A percentile compares a stretch with the other conserved stretches of the same genome.
These are phyloP conservation scores for Diplodia corticola DNA, from an alignment of 2,329 filamentous ascomycete species.

Conservation along the genomic window DNA sequence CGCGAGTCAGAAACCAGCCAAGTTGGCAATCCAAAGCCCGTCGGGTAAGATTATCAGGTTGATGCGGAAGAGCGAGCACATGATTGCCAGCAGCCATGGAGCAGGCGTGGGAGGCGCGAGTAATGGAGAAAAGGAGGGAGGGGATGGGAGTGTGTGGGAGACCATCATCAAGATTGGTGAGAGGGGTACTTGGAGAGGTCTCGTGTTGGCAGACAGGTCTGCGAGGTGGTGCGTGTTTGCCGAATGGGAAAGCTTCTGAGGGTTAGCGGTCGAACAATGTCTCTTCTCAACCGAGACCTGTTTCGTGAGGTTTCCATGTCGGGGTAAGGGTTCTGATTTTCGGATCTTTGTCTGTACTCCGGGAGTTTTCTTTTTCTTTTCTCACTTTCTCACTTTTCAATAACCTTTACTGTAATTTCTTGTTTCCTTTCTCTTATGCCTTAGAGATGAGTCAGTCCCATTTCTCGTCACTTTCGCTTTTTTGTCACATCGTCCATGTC, in stretches of 20 bases:
- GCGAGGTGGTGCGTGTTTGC: conserved; percentile 91
- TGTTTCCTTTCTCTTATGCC: not conserved
- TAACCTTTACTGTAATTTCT: conserved; percentile 3
- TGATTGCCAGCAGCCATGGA: conserved; percentile 40
- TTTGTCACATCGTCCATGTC: not conserved
- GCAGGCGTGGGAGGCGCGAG: conserved; percentile 26
- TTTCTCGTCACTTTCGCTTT: not conserved
- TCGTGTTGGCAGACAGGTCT: conserved; percentile 80
- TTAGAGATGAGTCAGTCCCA: conserved; percentile 6
- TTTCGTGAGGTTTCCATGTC: not conserved
- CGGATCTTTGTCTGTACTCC: not conserved
- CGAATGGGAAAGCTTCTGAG: conserved; percentile 70
- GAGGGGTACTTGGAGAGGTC: conserved; percentile 74
- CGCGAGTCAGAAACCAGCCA: conserved; percentile 72
- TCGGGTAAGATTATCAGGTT: conserved; percentile 90
- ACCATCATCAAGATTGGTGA: conserved; percentile 90
- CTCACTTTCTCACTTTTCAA: not conserved
- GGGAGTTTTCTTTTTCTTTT: not conserved
- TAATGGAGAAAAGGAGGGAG: conserved; percentile 54
- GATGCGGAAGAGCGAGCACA: conserved; percentile 75
- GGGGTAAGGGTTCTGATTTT: not conserved
- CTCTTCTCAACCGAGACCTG: too few relatives aligned
- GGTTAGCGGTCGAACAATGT: not conserved
- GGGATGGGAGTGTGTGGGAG: conserved; percentile 78
- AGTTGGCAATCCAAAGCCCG: conserved; percentile 91